Evolutionary conservation across 2,329 filamentous ascomycete genomes (phyloP), one percentile per base, ranked within the genome.

Genomic region (Gnomoniopsis sp.): DNA sequence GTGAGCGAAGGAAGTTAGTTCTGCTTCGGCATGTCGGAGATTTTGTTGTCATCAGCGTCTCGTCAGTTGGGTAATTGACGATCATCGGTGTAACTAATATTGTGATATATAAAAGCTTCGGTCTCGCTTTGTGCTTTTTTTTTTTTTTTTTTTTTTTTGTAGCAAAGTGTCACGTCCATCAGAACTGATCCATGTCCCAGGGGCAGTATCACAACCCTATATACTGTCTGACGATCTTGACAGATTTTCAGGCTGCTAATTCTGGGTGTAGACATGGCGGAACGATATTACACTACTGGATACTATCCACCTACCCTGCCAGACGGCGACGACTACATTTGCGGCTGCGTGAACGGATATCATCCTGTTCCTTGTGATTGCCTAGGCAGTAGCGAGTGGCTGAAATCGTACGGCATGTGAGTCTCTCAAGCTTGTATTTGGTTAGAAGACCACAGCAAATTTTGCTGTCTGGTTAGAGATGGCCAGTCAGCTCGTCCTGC

Each of bases 261-360:
- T 26, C 17, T 23, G 12, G 33, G 54, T 23, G 6, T 41, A 41
- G 36, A 41, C 19, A 61, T 61, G 59, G 41, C 59, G 14, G 36
- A 46, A 43, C 55, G 55, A 26, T 61, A 58, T 34, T 61, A 53
- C 44, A 19, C 21, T 17, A 41, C 47, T 49, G 19, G 21, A 51
- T 47, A 43, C 46, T 33, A 58, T 30, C 41, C 41, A 3, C 58
- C 55, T 23, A 60, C 56, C 17, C 47, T 60, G 15, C 58, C 59
- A 23, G 53, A 49, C 17, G 54, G 51, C 11, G 56, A 36, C 14
- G 59, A 65, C 22, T 60, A 61, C 21, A 49, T 60, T 43, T 66
- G 64, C 47, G 64, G 61, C n/a, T 66, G 64, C 55, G 49, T 66
- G 15, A 58, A 57, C 26, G 64, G 65, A 3, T 36, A 53, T 17